phyloP scores from a whole-genome alignment of 768 basidiomycete genomes.

The Lactarius sp. region DNA sequence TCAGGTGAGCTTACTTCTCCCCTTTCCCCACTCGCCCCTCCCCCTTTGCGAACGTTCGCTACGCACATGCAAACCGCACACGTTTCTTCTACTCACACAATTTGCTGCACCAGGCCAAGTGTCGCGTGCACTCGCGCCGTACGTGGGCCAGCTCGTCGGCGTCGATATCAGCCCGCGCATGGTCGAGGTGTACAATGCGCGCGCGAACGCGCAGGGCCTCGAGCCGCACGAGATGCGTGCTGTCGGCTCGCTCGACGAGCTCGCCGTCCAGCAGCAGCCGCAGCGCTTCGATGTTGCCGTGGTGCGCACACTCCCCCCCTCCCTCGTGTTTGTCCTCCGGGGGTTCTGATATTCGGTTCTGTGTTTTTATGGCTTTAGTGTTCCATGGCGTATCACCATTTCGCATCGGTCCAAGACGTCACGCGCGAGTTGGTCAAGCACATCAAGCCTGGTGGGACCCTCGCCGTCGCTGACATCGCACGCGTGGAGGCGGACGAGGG shows the following conservation, averaged over 20 bases:
- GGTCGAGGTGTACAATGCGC: slow-evolving; percentile 61
- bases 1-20: neutral
- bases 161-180: slow-evolving; percentile 71
- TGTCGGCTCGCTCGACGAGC: slow-evolving; percentile 47
- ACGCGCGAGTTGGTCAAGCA: slow-evolving; percentile 51
- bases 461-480: slow-evolving; percentile 52
- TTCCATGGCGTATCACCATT: slow-evolving; percentile 58
- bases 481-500: slow-evolving; percentile 20
- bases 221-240: slow-evolving; percentile 62
- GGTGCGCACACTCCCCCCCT: slow-evolving; percentile 39
- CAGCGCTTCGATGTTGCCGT: slow-evolving; percentile 65
- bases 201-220: slow-evolving; percentile 57
- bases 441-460: slow-evolving; percentile 55
- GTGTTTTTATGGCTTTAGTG: slow-evolving; percentile 40
- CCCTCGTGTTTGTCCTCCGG: neutral
- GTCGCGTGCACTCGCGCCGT: slow-evolving; percentile 54
- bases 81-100: too few relatives aligned
- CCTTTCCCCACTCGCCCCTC: neutral
- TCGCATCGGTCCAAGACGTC: slow-evolving; percentile 43
- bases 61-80: neutral
- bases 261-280: slow-evolving; percentile 40
- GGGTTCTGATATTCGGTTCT: neutral
- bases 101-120: slow-evolving; percentile 45
- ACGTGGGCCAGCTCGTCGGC: slow-evolving; percentile 61
- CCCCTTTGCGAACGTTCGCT: neutral